Percentiles rank a stretch among this genome's conserved stretches.
Conservation (phyloP, 1,139 yeast genomes). For the Yamadazyma aaseri region DNA sequence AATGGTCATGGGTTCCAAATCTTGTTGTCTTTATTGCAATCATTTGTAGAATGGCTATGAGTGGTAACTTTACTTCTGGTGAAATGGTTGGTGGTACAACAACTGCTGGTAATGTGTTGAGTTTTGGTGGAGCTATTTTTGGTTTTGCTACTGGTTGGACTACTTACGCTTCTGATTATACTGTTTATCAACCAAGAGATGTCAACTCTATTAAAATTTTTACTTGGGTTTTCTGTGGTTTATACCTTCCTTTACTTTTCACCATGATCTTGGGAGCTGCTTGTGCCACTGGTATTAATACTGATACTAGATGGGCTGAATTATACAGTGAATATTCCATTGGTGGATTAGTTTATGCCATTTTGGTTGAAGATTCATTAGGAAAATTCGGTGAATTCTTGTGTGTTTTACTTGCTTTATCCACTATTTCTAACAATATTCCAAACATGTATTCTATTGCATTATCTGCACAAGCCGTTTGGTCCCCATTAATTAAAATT, state of each 20-base stretch:
- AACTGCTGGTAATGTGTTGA: constrained; percentile 74
- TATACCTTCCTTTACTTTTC: constrained; percentile 66
- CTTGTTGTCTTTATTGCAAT: constrained; percentile 68
- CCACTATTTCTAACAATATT: constrained; percentile 85
- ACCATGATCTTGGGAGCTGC: constrained; percentile 87
- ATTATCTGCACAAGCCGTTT: constrained; percentile 78
- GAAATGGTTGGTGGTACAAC: constrained; percentile 50
- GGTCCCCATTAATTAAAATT: constrained; percentile 66
- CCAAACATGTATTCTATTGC: constrained; percentile 93
- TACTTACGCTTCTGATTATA: constrained; percentile 88
- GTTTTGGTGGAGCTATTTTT: constrained; percentile 81
- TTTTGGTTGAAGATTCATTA: constrained; percentile 73
- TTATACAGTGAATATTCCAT: constrained; percentile 54
- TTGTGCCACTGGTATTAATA: constrained; percentile 62
- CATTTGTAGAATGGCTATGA: constrained; percentile 70
- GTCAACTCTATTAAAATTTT: constrained; percentile 61
- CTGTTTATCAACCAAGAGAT: constrained; percentile 74
- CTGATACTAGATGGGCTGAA: constrained; percentile 47
- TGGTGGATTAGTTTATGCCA: constrained; percentile 82
- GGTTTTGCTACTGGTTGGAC: constrained; percentile 98
- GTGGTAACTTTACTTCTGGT: constrained; percentile 45
- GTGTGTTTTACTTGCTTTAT: constrained; percentile 76
- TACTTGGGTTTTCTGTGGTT: constrained; percentile 60
- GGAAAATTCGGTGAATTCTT: constrained; percentile 90
- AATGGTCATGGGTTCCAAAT: constrained; percentile 88